These are phyloP conservation scores for Calocera viscosa DNA, from an alignment of 768 basidiomycete species.

Conservation along the genomic window DNA sequence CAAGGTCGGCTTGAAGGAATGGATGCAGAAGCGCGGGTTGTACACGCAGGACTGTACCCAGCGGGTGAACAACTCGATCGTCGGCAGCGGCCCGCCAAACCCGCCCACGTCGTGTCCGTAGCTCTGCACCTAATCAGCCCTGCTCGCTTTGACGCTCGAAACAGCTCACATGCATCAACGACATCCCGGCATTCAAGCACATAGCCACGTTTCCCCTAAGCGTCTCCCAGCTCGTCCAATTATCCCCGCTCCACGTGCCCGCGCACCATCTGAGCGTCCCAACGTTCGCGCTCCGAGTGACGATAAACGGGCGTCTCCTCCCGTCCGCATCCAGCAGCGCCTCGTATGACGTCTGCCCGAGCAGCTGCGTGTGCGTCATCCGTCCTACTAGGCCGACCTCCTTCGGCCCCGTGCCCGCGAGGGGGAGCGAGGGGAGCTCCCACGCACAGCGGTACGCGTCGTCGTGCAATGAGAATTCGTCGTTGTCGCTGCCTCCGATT, in stretches of 20 bases:
- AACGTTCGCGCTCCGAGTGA: slow-evolving; percentile 27
- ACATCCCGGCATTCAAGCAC: slow-evolving; percentile 25
- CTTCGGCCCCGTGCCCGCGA: slow-evolving; percentile 15
- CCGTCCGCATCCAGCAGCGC: slow-evolving; percentile 19
- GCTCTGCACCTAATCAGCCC: slow-evolving; percentile 11
- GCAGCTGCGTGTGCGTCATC: slow-evolving; percentile 21
- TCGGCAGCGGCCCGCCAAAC: slow-evolving; percentile 22
- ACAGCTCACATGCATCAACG: slow-evolving; percentile 21
- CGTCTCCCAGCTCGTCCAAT: slow-evolving; percentile 25
- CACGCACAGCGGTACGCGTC: slow-evolving; percentile 20
- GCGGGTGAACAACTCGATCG: slow-evolving; percentile 25
- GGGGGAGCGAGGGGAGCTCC: slow-evolving; percentile 15
- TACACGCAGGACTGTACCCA: slow-evolving; percentile 27
- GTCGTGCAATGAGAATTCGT: slow-evolving; percentile 25
- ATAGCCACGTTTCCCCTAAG: slow-evolving; percentile 25
- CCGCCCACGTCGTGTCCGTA: slow-evolving; percentile 27
- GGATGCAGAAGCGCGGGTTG: slow-evolving; percentile 27
- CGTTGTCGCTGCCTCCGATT: slow-evolving; percentile 23
- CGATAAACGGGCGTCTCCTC: slow-evolving; percentile 23
- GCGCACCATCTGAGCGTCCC: slow-evolving; percentile 25
- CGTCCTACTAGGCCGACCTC: slow-evolving; percentile 23
- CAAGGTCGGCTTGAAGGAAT: slow-evolving; percentile 27
- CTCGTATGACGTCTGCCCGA: slow-evolving; percentile 22
- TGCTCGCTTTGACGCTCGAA: neutral
- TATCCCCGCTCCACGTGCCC: slow-evolving; percentile 27